Evolutionary conservation across 1,139 yeast species (phyloP), one percentile per base, ranked within the genome.

Genomic region (Geotrichum reessii): DNA sequence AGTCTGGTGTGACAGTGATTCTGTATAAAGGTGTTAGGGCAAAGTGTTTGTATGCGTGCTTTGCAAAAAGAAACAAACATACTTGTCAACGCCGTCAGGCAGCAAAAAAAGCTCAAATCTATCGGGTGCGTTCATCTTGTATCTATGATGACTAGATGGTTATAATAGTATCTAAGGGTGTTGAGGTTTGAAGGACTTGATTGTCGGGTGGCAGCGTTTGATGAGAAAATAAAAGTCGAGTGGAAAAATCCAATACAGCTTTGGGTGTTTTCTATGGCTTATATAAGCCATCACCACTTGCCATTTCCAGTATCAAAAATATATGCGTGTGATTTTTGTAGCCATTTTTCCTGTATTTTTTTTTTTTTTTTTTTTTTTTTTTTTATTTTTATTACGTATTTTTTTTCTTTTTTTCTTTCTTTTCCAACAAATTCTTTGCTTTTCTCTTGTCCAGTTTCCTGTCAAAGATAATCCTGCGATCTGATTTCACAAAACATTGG

Each of bases 91-190:
- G 51, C 99, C 99, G 72, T 93, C 99, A n/a, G 98, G 99, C 67
- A 93, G 81, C 67, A 93, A 83, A 72, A 93, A 93, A 56, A 93
- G 82, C 78, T 93, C 99, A 72, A 92, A 93, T 81, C 99, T 86
- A 77, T 93, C 99, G 75, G 99, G 99, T 67, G 98, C 99, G 77
- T 93, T 93, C 98, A 93, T 93, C 56, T 50, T 64, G 54, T 19
- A 37, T 53, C 22, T 17, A 17, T 44, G 22, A 19, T 25, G 11
- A 17, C 22, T 5, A 31, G 28, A 24, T 19, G 1, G 50, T 40
- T 24, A 48, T 8, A n/a, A 3, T 22, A 8, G 48, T 19, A 37
- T 8, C 8, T 9, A 17, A n/a, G 37, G 25, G 48, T 46, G 48
- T 21, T 46, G n/a, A 46, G 19, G 48, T 5, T n/a, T 48, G 24